A percentile compares a stretch with the other conserved stretches of the same genome.
phyloP scores from a whole-genome alignment of 345 rosid species.

The Hirschfeldia incana region DNA sequence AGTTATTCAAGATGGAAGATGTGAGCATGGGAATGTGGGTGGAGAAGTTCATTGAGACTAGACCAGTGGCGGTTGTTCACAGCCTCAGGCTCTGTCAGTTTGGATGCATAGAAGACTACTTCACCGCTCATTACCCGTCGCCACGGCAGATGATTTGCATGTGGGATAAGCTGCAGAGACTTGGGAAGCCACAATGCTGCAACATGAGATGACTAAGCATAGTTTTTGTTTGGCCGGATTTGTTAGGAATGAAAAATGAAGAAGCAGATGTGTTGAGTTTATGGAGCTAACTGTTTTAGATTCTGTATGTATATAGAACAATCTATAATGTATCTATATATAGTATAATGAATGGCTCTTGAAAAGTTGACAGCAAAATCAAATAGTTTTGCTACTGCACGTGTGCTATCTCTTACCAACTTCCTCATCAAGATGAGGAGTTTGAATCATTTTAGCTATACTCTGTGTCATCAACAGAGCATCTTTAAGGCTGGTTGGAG shows the following conservation, averaged over 20 bases:
- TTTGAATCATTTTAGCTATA: not conserved
- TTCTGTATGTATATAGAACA: conserved; percentile 28
- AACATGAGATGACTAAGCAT: conserved; percentile 65
- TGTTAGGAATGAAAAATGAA: too few relatives aligned
- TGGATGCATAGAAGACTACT: conserved; percentile 87
- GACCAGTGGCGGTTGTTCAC: conserved; percentile 70
- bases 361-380: not conserved
- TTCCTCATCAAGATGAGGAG: not conserved
- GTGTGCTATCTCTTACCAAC: not conserved
- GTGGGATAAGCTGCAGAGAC: conserved; percentile 71
- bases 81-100: conserved; percentile 84
- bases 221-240: too few relatives aligned
- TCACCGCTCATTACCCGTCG: conserved; percentile 93
- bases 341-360: conserved; percentile 8
- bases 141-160: conserved; percentile 92
- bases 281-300: conserved; percentile 36
- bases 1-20: conserved; percentile 99
- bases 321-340: conserved; percentile 28
- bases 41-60: conserved; percentile 77
- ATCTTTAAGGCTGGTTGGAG: too few relatives aligned
- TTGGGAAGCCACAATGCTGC: conserved; percentile 78
- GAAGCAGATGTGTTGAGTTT: not conserved
- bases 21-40: conserved; percentile 99
- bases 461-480: not conserved
- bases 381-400: too few relatives aligned